A percentile compares a stretch with the other conserved stretches of the same genome.
Conservation (phyloP, 305 asterid genomes). For the Fraxinus velutina region DNA sequence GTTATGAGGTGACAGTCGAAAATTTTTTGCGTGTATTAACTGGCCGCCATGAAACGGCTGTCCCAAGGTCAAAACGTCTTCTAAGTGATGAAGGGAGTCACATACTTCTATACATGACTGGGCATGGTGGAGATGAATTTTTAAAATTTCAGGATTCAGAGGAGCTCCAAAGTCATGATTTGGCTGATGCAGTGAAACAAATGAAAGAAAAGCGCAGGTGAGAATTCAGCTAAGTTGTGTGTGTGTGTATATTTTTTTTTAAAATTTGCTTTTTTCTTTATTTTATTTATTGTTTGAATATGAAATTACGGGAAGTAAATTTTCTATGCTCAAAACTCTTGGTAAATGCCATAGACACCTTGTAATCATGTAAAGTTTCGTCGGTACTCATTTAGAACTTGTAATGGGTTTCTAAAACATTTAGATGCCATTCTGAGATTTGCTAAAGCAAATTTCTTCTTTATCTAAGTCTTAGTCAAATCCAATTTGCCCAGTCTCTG, state of each 20-base stretch:
- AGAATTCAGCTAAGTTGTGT: conserved; percentile 16
- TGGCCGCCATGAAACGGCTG: conserved; percentile 92
- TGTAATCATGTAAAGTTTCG: neutral
- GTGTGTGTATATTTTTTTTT: neutral
- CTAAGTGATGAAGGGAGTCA: conserved; percentile 99
- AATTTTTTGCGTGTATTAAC: conserved; percentile 78
- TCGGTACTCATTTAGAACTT: conserved; percentile 11
- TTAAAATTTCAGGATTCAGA: conserved; percentile 96
- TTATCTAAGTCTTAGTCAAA: neutral
- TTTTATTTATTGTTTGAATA: neutral
- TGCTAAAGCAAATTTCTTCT: neutral
- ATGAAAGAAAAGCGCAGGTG: conserved; percentile 97
- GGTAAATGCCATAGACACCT: neutral
- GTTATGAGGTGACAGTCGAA: conserved; percentile 96
- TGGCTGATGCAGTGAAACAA: conserved; percentile 95
- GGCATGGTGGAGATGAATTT: conserved; percentile 98
- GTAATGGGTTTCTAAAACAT: neutral
- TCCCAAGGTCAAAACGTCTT: conserved; percentile 93
- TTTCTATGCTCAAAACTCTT: neutral
- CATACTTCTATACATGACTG: conserved; percentile 93
- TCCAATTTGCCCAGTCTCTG: conserved; percentile 7
- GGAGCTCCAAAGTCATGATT: conserved; percentile 98
- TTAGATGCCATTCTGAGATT: neutral
- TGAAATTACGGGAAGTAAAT: neutral
- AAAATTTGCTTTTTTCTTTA: neutral